Base-by-base conservation (phyloP, 495 filamentous ascomycete genomes). In the Lophium mytilinum region DNA sequence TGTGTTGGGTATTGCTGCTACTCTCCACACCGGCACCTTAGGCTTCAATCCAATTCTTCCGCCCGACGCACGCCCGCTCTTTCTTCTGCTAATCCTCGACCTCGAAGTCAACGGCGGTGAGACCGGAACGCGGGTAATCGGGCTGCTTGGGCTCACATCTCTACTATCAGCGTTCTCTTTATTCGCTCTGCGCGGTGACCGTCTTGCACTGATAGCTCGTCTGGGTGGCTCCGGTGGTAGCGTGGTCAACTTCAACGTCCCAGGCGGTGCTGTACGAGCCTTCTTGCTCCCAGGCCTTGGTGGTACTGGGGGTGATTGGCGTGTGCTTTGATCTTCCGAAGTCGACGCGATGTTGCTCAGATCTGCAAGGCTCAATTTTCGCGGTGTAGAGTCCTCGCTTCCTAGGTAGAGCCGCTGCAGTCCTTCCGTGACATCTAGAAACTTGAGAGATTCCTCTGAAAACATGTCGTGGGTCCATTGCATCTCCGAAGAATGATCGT, bases 11-110 rank as follows among this genome's bases (percentile, higher is more conserved):
- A 17, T 17, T 30, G 37, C 42, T 19, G 41, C 10, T 14, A 48
- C 14, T 40, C 61, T 40, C 61, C 52, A 55, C 18, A 63, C 43
- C 1, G 37, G 18, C n/a, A 9, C 24, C 18, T 48, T 59, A 1
- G 52, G 47, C 33, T 56, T 60, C 34, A 53, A 17, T 52, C 56
- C 56, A 10, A 49, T 8, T 37, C 40, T 52, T 37, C 56, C 52
- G 21, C 37, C 40, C 14, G 52, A 50, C 21, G 35, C 48, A 17
- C 56, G 45, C 11, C 14, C 43, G 9, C 33, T 37, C 39, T 54
- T 64, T 19, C 53, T 54, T 36, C 50, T 37, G 33, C 47, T 56
- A 36, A 58, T 58, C 12, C 52, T 10, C 17, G 55, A 55, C 36
- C 55, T 50, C 21, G 55, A 14, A 10, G 45, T 24, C 18, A 10